phyloP scores from a whole-genome alignment of 2,329 filamentous ascomycete genomes.

The Akanthomyces dipterigenus region DNA sequence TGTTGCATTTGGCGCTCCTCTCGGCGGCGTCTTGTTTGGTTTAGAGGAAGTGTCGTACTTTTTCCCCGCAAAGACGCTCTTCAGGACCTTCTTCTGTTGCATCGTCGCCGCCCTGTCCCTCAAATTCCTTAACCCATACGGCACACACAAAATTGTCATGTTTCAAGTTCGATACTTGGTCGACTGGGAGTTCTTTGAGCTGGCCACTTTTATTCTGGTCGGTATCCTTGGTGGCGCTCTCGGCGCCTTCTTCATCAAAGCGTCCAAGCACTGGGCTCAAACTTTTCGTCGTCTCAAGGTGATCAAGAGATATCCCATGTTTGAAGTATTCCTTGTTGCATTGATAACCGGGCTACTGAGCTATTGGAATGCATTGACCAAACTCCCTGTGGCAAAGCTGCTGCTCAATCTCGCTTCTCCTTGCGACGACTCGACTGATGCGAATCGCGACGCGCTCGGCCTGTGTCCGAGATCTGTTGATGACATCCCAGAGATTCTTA shows the following conservation, averaged over 20 bases:
- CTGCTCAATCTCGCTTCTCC: slow-evolving; percentile 86
- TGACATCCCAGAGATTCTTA: slow-evolving; percentile 72
- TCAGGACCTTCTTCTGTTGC: slow-evolving; percentile 96
- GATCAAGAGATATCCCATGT: slow-evolving; percentile 76
- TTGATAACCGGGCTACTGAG: slow-evolving; percentile 75
- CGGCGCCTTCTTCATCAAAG: slow-evolving; percentile 95
- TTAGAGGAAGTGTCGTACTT: slow-evolving; percentile 96
- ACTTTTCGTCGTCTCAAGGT: slow-evolving; percentile 73
- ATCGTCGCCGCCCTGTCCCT: slow-evolving; percentile 86
- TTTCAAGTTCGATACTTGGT: slow-evolving; percentile 87
- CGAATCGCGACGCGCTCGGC: slow-evolving; percentile 57
- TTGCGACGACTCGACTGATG: slow-evolving; percentile 60
- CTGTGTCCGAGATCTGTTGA: slow-evolving; percentile 68
- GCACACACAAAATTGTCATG: slow-evolving; percentile 91
- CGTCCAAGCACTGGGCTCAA: slow-evolving; percentile 80
- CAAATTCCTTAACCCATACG: slow-evolving; percentile 94
- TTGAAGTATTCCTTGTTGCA: slow-evolving; percentile 86
- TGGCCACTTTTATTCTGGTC: slow-evolving; percentile 76
- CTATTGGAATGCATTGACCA: slow-evolving; percentile 92
- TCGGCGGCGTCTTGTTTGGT: slow-evolving; percentile 84
- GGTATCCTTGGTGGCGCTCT: slow-evolving; percentile 77
- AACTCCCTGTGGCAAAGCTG: slow-evolving; percentile 81
- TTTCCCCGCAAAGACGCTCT: slow-evolving; percentile 94
- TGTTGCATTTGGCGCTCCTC: slow-evolving; percentile 86
- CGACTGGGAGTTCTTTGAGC: slow-evolving; percentile 93